Percentiles rank a stretch among this genome's conserved stretches.
phyloP scores from a whole-genome alignment of 768 basidiomycete genomes.

The Tulasnella sp. region DNA sequence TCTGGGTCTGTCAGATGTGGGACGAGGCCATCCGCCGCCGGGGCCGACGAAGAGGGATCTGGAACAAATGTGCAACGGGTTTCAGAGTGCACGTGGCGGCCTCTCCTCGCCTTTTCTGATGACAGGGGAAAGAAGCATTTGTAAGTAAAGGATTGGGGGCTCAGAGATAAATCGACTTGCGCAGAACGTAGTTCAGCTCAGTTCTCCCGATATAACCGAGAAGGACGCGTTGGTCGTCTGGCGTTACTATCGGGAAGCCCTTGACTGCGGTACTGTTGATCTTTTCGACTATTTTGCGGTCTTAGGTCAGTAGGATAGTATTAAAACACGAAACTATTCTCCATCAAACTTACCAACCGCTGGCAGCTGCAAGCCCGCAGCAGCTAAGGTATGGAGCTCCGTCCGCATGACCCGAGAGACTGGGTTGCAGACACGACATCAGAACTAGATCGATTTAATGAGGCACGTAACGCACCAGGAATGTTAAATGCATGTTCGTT shows the following conservation, averaged over 20 bases:
- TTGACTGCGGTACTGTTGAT: conserved; percentile 66
- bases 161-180: conserved; percentile 29
- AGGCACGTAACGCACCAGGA: conserved; percentile 47
- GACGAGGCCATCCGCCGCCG: conserved; percentile 32
- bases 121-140: no score
- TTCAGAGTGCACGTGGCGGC: conserved; percentile 46
- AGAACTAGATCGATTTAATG: not conserved
- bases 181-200: conserved; percentile 76
- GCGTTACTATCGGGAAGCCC: conserved; percentile 81
- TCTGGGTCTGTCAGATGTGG: conserved; percentile 27
- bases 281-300: conserved; percentile 65
- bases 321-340: not conserved
- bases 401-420: conserved; percentile 74
- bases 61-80: conserved; percentile 64
- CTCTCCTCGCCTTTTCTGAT: conserved; percentile 53
- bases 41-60: conserved; percentile 20
- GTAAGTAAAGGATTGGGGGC: not conserved
- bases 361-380: conserved; percentile 60
- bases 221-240: conserved; percentile 47
- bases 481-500: conserved; percentile 89
- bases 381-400: conserved; percentile 60
- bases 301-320: not conserved
- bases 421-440: not conserved
- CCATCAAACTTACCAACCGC: conserved; percentile 55
- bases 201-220: conserved; percentile 82